Evolutionary conservation across 331 rosid genomes (phyloP).

Genomic region (Quercus phellos): DNA sequence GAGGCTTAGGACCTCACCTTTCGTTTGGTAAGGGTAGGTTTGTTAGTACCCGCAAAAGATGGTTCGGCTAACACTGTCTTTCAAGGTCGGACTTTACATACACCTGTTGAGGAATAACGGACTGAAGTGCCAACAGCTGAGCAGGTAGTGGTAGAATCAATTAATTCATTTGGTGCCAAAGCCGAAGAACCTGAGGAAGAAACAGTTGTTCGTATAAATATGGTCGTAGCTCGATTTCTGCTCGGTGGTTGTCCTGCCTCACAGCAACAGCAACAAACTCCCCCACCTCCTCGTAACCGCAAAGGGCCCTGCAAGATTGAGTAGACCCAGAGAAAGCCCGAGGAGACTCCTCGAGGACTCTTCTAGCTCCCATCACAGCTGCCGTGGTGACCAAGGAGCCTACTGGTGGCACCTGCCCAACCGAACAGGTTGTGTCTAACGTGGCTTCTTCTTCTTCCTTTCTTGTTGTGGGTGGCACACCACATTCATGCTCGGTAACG

Average conservation of each 20-base stretch:
- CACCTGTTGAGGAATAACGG: accelerated
- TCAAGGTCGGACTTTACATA: too few relatives aligned
- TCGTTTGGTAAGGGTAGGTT: too few relatives aligned
- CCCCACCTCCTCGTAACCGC: accelerated
- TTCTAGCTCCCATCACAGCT: accelerated
- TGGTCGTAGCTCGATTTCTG: accelerated
- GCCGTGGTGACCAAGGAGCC: too few relatives aligned
- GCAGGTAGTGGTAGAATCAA: accelerated
- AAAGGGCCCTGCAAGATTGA: accelerated
- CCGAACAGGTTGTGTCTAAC: too few relatives aligned
- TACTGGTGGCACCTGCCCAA: accelerated
- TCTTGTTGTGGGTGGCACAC: too few relatives aligned
- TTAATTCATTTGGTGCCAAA: accelerated
- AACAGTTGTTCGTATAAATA: accelerated
- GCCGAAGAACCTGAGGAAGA: accelerated
- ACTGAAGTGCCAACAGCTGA: accelerated
- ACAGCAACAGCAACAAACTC: too few relatives aligned
- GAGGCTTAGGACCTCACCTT: accelerated
- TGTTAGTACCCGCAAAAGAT: accelerated
- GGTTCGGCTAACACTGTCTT: accelerated
- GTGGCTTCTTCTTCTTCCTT: too few relatives aligned
- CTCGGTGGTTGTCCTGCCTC: accelerated
- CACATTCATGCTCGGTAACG: accelerated
- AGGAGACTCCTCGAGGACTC: accelerated
- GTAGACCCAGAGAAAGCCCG: accelerated